Base-by-base conservation (phyloP, 2,329 filamentous ascomycete species). In the Thelonectria blattea region DNA sequence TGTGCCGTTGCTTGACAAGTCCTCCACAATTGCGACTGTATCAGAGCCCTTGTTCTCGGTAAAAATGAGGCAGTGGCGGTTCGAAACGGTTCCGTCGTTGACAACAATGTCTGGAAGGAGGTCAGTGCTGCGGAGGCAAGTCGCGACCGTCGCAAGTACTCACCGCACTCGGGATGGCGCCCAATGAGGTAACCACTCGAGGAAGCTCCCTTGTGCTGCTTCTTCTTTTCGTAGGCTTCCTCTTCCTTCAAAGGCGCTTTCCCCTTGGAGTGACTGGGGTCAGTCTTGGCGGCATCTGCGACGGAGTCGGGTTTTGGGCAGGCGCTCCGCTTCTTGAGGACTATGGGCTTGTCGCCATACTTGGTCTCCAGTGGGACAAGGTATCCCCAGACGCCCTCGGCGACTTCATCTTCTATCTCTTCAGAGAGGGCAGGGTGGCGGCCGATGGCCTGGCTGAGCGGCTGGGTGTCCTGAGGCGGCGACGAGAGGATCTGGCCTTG, bases 341-440 rank as follows among this genome's bases (percentile, higher is more conserved):
- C 91, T 20, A 86, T 71, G 47, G 77, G 96, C 76, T 75, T 90
- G 78, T 76, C 87, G 43, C 76, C 89, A 55, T 89, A 88, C 65
- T 85, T 86, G 53, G 85, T 83, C 71, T 94, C 89, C 22, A 97
- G 79, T 2, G 94, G 92, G 55, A 97, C 86, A 5, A 99, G 81
- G 71, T 98, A 99, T 12, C 96, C 96, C 95, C 95, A 99, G 1
- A 98, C 92, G 9, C 92, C 92, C 74, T 96, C 91, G 47, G 86
- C 83, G 62, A 81, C 86, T 77, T 97, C 93, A 72, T 97, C 91
- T 64, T 93, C 86, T 4, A 96, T 91, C 58, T 96, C 92, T 64
- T 93, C 91, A 11, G 88, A 88, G 48, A 94, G 84, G 24, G 86
- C 85, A 60, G 86, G 80, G 27, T 92, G 86, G 3, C 90, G 88